Percentiles rank a stretch among this genome's conserved stretches.
Evolutionary conservation across 2,329 filamentous ascomycete genomes (phyloP).

Genomic region (Chaetomiaceae sp.): DNA sequence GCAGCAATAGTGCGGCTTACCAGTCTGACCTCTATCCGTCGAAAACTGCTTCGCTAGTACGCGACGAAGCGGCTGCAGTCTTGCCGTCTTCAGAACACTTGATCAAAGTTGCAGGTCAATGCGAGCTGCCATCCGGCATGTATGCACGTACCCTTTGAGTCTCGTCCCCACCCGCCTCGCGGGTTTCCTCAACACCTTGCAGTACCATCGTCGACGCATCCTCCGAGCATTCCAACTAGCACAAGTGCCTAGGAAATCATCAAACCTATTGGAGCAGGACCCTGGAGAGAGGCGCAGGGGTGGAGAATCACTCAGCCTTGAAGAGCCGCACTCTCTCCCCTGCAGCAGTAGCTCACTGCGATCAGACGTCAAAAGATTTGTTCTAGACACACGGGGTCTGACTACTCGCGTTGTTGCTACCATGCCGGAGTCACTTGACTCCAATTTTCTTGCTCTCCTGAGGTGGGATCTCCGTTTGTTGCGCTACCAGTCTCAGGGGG

Average conservation of each 20-base stretch:
- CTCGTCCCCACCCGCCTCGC: not conserved
- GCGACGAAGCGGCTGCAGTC: not conserved
- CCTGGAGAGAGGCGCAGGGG: not conserved
- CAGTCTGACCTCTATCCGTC: not conserved
- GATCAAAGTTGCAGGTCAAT: not conserved
- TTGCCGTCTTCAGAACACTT: not conserved
- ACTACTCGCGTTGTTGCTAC: no score
- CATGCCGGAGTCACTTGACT: no score
- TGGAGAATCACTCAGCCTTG: not conserved
- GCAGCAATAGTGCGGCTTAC: slow-evolving; percentile 1
- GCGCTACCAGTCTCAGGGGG: no score
- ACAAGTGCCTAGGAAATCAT: not conserved
- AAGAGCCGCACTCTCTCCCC: not conserved
- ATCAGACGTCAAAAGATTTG: slow-evolving; percentile 3
- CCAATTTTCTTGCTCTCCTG: no score
- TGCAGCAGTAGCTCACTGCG: slow-evolving; percentile 15
- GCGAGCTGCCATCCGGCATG: not conserved
- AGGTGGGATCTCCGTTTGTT: no score
- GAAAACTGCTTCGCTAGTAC: not conserved
- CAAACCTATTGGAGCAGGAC: slow-evolving; percentile 18
- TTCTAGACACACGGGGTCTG: not conserved
- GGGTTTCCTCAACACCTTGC: slow-evolving; percentile 2
- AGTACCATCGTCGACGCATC: not conserved
- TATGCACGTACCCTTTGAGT: not conserved
- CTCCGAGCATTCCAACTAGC: not conserved